phyloP scores from a whole-genome alignment of 768 basidiomycete species.

The Hygrocybe punicea region DNA sequence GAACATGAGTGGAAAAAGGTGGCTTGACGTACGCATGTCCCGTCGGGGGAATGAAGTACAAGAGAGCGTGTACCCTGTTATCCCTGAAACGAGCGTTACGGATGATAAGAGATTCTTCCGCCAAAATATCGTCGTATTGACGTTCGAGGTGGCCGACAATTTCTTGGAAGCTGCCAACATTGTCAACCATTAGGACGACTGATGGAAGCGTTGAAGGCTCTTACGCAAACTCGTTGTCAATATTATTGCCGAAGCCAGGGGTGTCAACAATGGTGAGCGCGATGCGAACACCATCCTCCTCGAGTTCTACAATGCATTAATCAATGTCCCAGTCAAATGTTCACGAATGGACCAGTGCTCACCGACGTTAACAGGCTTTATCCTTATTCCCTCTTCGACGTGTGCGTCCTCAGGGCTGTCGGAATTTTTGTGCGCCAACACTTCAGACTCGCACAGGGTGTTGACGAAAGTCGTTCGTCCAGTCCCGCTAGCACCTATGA shows the following conservation, averaged over 20 bases:
- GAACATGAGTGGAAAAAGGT: not conserved
- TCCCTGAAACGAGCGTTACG: constrained; percentile 99
- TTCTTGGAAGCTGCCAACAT: constrained; percentile 81
- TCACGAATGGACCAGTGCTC: constrained; percentile 26
- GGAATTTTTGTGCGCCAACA: constrained; percentile 81
- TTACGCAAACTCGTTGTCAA: constrained; percentile 97
- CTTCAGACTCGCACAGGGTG: constrained; percentile 96
- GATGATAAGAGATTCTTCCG: constrained; percentile 98
- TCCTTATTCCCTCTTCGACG: constrained; percentile 88
- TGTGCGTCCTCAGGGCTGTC: constrained; percentile 87
- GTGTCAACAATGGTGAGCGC: constrained; percentile 98
- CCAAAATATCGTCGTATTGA: constrained; percentile 98
- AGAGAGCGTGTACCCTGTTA: constrained; percentile 91
- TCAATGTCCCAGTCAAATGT: not conserved
- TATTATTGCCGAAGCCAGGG: constrained; percentile 97
- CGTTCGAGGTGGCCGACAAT: constrained; percentile 96
- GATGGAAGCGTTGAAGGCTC: constrained; percentile 31
- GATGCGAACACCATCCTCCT: constrained; percentile 97
- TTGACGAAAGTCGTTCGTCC: constrained; percentile 99
- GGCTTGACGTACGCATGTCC: constrained; percentile 77
- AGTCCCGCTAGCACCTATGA: constrained; percentile 96
- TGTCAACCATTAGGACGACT: not conserved
- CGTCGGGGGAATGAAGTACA: constrained; percentile 99
- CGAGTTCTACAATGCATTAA: constrained; percentile 63
- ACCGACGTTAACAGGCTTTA: constrained; percentile 95